A percentile compares a stretch with the other conserved stretches of the same genome.
Conservation (phyloP, 148 eudicot genomes). For the Rhododendron mucronatum region DNA sequence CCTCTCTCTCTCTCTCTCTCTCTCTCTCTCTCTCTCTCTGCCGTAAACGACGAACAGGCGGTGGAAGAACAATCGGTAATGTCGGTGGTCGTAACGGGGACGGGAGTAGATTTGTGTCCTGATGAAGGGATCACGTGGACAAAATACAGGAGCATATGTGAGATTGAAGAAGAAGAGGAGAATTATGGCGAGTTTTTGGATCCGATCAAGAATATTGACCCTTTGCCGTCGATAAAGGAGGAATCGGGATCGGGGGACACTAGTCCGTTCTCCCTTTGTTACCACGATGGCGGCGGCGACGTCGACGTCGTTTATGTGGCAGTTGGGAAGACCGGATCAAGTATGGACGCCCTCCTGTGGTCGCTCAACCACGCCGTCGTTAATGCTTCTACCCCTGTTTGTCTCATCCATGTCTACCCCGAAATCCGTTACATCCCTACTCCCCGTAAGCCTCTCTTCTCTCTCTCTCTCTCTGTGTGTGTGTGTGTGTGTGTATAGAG, state of each 20-base stretch:
- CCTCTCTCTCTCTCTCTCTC: neutral
- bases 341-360: slow-evolving; percentile 80
- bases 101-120: neutral
- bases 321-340: slow-evolving; percentile 33
- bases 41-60: neutral
- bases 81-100: neutral
- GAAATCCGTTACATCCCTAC: slow-evolving; percentile 59
- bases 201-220: neutral
- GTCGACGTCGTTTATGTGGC: slow-evolving; percentile 49
- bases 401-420: slow-evolving; percentile 77
- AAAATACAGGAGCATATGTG: neutral
- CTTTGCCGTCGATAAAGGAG: slow-evolving; percentile 24
- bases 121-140: neutral
- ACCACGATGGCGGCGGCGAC: neutral
- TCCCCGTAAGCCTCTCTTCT: slow-evolving; percentile 45
- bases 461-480: neutral
- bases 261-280: slow-evolving; percentile 25
- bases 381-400: slow-evolving; percentile 31
- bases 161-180: slow-evolving; percentile 22
- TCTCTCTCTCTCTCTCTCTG: neutral
- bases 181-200: neutral
- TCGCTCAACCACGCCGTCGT: slow-evolving; percentile 34
- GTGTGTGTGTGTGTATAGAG: no score
- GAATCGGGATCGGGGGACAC: neutral
- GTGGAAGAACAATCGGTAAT: neutral